Conservation (phyloP, 768 basidiomycete genomes). For the Termitomyces sp. region DNA sequence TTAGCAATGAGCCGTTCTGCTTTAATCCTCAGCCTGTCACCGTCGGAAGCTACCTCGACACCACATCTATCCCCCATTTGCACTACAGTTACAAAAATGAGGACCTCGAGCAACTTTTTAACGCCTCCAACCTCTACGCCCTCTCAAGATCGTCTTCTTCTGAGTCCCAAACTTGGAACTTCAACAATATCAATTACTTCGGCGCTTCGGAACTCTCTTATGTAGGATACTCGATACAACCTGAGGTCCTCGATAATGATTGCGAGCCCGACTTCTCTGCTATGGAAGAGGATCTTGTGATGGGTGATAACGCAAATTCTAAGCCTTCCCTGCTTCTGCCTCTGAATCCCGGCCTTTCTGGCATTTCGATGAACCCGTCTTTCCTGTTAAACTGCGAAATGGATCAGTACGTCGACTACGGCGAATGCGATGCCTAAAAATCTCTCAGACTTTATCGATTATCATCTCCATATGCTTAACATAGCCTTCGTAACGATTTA, state of each 20-base stretch:
- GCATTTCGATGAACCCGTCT: not conserved
- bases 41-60: slow-evolving; percentile 6
- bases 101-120: not conserved
- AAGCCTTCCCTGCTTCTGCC: not conserved
- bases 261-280: not conserved
- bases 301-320: not conserved
- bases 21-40: slow-evolving; percentile 6
- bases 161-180: not conserved
- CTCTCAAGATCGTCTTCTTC: not conserved
- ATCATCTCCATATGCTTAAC: not conserved
- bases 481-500: not conserved
- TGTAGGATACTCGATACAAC: not conserved
- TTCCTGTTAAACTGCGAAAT: slow-evolving; percentile 8
- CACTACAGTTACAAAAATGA: slow-evolving; percentile 1
- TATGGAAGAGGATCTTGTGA: not conserved
- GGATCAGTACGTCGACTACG: slow-evolving; percentile 16
- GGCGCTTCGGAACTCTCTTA: slow-evolving; percentile 7
- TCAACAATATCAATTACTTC: not conserved
- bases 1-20: slow-evolving; percentile 15
- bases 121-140: not conserved
- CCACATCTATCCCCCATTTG: not conserved
- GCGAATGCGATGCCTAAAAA: slow-evolving; percentile 5
- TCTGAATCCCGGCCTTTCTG: not conserved
- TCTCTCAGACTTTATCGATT: not conserved
- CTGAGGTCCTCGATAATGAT: not conserved